Base-by-base conservation (phyloP, 78 protist genomes). In the Guillardia theta region DNA sequence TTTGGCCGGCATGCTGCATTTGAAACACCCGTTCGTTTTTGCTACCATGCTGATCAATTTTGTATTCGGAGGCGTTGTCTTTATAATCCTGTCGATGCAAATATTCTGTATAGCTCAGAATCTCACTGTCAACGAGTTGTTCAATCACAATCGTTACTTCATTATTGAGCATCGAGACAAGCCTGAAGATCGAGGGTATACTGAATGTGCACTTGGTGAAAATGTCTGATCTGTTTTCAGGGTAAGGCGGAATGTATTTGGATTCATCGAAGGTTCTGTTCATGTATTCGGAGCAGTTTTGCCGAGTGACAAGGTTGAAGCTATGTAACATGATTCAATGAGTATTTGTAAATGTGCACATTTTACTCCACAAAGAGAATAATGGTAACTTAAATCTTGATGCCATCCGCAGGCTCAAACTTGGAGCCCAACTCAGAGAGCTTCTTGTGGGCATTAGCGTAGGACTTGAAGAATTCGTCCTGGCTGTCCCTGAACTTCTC, bases 381-480 rank as follows among this genome's bases (percentile, higher is more conserved):
- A 30, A 27, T 24, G 70, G 70, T 6, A 58, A 30, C 70, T 58
- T 6, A 58, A 43, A 70, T 70, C 87, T 70, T 70, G 39, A 70
- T 15, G 1, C 87, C 87, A 12, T 4, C 87, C 87, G 10, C 45
- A 22, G 87, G 87, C 87, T 70, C 87, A 43, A 70, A 70, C 87
- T 36, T 27, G 87, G 45, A 36, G 87, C 87, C 87, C 39, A 70
- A 43, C 87, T 70, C 87, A 37, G 87, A 70, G 45, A 70, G 87
- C 87, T 70, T 27, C 87, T 36, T 58, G 70, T 58, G 70, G 27
- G 70, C 70, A 1, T 24, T 30, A 6, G 70, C 70, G 6, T 58
- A 58, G 39, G 70, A 58, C 70, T 58, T 58, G 6, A 58, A 58
- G 70, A 58, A 58, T 30, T 58, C 70, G 6, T 58, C 70, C 70